Percentiles rank a stretch among this genome's conserved stretches.
phyloP scores from a whole-genome alignment of 2,329 filamentous ascomycete species.

The Myriosclerotinia curreyana region DNA sequence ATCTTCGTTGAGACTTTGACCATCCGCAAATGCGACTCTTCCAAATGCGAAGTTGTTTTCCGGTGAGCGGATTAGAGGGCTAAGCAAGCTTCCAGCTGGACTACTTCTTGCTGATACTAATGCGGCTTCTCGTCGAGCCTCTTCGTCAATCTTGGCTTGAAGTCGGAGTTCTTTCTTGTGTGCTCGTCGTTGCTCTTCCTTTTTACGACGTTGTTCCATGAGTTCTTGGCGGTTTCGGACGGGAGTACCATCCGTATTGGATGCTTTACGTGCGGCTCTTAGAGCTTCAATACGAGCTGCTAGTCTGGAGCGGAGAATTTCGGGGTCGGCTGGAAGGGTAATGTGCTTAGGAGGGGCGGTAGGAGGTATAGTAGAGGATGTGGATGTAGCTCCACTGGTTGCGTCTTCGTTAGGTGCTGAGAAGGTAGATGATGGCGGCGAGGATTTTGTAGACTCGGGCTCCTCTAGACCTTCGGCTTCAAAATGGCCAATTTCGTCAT shows the following conservation, averaged over 20 bases:
- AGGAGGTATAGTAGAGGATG: conserved; percentile 61
- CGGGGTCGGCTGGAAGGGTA: conserved; percentile 67
- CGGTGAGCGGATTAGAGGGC: conserved; percentile 51
- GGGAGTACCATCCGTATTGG: conserved; percentile 75
- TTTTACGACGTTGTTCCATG: conserved; percentile 82
- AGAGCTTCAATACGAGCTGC: conserved; percentile 81
- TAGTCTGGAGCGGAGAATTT: conserved; percentile 73
- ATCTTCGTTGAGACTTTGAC: conserved; percentile 72
- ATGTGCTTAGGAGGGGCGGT: conserved; percentile 63
- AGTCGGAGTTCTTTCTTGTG: conserved; percentile 83
- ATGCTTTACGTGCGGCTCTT: conserved; percentile 81
- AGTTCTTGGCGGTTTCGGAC: conserved; percentile 87
- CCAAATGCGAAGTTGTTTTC: conserved; percentile 82
- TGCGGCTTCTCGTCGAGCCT: conserved; percentile 61
- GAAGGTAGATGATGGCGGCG: conserved; percentile 47
- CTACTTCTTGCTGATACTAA: conserved; percentile 59
- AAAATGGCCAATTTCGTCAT: conserved; percentile 43
- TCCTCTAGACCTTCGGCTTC: conserved; percentile 49
- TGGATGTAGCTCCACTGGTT: conserved; percentile 61
- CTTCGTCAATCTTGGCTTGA: conserved; percentile 77
- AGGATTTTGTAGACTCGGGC: conserved; percentile 45
- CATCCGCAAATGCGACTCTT: conserved; percentile 85
- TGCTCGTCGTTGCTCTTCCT: conserved; percentile 80
- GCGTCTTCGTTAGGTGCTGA: conserved; percentile 62
- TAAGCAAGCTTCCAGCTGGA: conserved; percentile 53